Percentiles rank a stretch among this genome's conserved stretches.
These are phyloP conservation scores for Ustilago curta DNA, from an alignment of 1,284 basidiomycete genomes.

Conservation along the genomic window DNA sequence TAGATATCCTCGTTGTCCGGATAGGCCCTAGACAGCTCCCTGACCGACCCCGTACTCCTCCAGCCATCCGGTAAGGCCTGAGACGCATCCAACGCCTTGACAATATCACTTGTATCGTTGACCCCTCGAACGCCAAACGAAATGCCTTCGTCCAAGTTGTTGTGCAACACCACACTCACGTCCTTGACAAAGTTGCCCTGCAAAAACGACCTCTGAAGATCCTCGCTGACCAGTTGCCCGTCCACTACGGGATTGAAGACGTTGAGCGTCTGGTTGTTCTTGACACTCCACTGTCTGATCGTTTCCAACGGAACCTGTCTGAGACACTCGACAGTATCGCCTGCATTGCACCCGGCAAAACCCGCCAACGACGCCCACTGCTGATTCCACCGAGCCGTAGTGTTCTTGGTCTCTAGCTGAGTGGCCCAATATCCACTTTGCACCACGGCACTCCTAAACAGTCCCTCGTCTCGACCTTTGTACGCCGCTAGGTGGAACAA, in stretches of 20 bases:
- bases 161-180: conserved; percentile 17
- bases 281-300: conserved; percentile 29
- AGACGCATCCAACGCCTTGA: conserved; percentile 11
- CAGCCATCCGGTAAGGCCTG: conserved; percentile 20
- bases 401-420: conserved; percentile 7
- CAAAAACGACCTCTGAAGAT: conserved; percentile 33
- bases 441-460: conserved; percentile 18
- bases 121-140: conserved; percentile 37
- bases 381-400: conserved; percentile 9
- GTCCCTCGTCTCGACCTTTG: conserved; percentile 23
- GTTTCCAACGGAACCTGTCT: conserved; percentile 25
- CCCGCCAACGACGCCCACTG: conserved; percentile 17
- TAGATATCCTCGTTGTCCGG: conserved; percentile 45
- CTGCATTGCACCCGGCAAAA: conserved; percentile 14
- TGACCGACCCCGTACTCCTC: neutral
- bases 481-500: conserved; percentile 32
- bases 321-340: conserved; percentile 26
- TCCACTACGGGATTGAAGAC: conserved; percentile 28
- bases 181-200: conserved; percentile 25
- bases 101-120: conserved; percentile 29
- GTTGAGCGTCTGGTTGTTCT: neutral
- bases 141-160: conserved; percentile 36
- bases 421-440: conserved; percentile 35
- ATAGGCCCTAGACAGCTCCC: conserved; percentile 15
- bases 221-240: conserved; percentile 31